Evolutionary conservation across 306 rosid genomes (phyloP), one percentile per base, ranked within the genome.

Genomic region (Senna tora): DNA sequence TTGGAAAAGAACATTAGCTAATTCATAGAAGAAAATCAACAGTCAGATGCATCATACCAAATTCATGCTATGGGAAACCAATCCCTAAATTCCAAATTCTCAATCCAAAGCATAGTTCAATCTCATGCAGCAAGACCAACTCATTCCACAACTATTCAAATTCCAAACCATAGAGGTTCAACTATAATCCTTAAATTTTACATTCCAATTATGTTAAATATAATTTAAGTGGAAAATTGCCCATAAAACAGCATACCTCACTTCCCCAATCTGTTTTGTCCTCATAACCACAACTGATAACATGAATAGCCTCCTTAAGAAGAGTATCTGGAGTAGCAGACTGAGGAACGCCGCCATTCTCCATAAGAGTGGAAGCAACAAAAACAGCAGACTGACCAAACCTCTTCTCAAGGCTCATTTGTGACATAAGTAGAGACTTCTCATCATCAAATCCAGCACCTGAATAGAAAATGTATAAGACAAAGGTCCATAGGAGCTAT

Each of bases 341-440:
- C 79, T 95, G 93, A 69, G 99, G 99, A 65, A 95, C 97, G 28
- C 99, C 99, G 5, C 99, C 99, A 45, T 95, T 94, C 83, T 94
- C 98, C 98, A 94, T 94, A 11, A 87, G 92, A 3, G 98, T 94
- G 1, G 98, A 94, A 41, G 92, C 98, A 73, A 94, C 97, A 55
- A 94, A 94, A 69, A 89, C 97, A 62, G 87, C 82, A 22, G 98
- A 94, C 69, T 91, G 97, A 39, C 98, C 98, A 57, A 94, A 94
- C 83, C 97, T 86, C 75, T 94, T 85, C 86, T 94, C 98, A 20
- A 91, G 91, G 71, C 96, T 91, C 99, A 85, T 84, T 86, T 91
- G 97, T 36, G 99, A 87, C 95, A 91, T 87, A 8, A 86, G 86
- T 51, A 86, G 79, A 1, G 98, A 56, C 82, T 91, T 94, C 81